Conservation (phyloP, 108 stramenopile genomes). For the Pseudonitzschia delicatissima region DNA sequence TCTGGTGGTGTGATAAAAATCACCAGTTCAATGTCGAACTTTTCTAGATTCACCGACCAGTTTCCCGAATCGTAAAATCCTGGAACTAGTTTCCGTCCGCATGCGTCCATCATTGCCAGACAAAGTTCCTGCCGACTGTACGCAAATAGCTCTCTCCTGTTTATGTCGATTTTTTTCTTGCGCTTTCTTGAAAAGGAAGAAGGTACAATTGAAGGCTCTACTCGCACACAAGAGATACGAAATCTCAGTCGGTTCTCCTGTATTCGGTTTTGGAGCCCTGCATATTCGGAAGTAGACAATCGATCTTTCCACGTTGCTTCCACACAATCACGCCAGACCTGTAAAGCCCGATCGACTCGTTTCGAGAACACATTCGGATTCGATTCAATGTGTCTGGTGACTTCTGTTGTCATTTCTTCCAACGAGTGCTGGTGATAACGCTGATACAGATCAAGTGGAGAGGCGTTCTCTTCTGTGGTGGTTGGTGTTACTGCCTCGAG, state of each 20-base stretch:
- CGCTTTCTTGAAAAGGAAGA: constrained; percentile 4
- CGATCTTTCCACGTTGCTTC: constrained; percentile 11
- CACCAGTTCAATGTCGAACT: constrained; percentile 59
- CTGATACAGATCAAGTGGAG: background rate
- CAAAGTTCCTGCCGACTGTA: constrained; percentile 25
- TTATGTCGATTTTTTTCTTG: background rate
- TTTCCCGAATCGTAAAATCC: background rate
- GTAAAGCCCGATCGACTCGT: constrained; percentile 1
- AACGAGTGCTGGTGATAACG: background rate
- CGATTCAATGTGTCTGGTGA: background rate
- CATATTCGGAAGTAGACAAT: background rate
- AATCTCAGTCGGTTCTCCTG: constrained; percentile 13
- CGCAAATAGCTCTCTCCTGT: background rate
- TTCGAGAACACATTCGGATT: background rate
- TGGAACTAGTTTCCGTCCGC: constrained; percentile 14
- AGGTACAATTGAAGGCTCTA: background rate
- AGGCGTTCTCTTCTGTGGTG: background rate
- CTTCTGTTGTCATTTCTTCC: background rate
- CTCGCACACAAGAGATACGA: constrained; percentile 24
- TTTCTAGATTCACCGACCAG: constrained; percentile 54
- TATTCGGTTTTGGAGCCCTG: constrained; percentile 5
- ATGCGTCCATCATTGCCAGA: constrained; percentile 16
- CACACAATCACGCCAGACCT: constrained; percentile 21
- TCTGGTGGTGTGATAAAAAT: constrained; percentile 28
- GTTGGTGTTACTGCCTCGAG: background rate